phyloP scores from a whole-genome alignment of 108 stramenopile species.

The Pseudonitzschia multiseries region DNA sequence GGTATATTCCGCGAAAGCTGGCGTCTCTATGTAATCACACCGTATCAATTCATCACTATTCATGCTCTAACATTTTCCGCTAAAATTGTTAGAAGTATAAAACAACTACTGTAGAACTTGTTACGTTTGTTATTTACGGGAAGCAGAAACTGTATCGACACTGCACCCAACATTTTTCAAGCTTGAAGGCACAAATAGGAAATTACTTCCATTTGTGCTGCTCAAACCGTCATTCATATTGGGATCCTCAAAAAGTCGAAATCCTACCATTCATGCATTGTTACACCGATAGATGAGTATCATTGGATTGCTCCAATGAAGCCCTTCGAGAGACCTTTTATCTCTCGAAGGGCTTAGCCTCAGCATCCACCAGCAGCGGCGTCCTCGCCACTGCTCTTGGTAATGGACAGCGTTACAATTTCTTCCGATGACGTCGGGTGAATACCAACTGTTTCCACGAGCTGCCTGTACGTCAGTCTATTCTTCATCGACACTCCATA shows the following conservation, averaged over 20 bases:
- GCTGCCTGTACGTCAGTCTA: slow-evolving; percentile 79
- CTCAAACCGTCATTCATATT: slow-evolving; percentile 30
- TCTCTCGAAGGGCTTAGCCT: slow-evolving; percentile 96
- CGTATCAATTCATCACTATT: neutral
- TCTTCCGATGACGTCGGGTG: slow-evolving; percentile 96
- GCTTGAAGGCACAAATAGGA: neutral
- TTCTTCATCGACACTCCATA: slow-evolving; percentile 91
- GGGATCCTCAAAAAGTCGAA: slow-evolving; percentile 1
- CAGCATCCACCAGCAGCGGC: slow-evolving; percentile 95
- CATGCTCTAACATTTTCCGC: neutral
- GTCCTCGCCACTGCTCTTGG: slow-evolving; percentile 88
- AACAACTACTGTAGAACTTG: too few relatives aligned
- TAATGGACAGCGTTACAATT: slow-evolving; percentile 80
- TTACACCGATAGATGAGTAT: neutral
- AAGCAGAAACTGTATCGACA: neutral
- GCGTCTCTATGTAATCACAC: neutral
- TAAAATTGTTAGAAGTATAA: neutral
- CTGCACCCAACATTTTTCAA: slow-evolving; percentile 22
- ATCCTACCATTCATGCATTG: neutral
- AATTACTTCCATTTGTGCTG: neutral
- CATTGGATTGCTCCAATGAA: slow-evolving; percentile 36
- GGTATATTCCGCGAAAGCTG: neutral
- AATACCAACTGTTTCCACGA: slow-evolving; percentile 93
- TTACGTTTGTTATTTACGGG: neutral
- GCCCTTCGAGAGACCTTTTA: slow-evolving; percentile 32